Base-by-base conservation (phyloP, 2,329 filamentous ascomycete genomes). In the Beauveria bassiana region DNA sequence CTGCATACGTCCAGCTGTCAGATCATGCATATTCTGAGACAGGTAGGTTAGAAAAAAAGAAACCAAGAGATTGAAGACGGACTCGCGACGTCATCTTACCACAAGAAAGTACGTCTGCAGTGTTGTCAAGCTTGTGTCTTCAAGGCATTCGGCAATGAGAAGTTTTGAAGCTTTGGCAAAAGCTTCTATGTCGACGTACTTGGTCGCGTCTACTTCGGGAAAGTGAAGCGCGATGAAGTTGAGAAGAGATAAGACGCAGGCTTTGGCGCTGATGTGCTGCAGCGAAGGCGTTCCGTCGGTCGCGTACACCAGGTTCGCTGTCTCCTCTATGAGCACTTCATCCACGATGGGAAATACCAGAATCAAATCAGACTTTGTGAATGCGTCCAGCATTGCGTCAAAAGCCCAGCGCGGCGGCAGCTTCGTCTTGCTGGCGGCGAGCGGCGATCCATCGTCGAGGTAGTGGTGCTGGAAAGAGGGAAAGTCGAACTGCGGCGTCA, bases 281-380 rank as follows among this genome's bases (percentile, higher is more conserved):
- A 71, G 45, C 7, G 68, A 63, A 9, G 63, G 38, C 3, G 62
- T 42, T 5, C 63, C 58, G 0, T 63, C 49, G 0, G 62, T 53
- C 1, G 72, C 64, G 63, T 84, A 84, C 0, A 80, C 82, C 0
- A 70, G 40, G 0, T 72, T 68, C 20, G 82, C 72, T 0, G 77
- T 82, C 2, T 77, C 70, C 14, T 69, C 64, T 61, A 84, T 84
- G 0, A 84, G 66, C 0, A 74, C 70, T 0, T 67, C 63, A 60
- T 85, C 80, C 2, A 83, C 65, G 1, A 81, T 38, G 0, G 82
- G 82, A 43, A 84, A 83, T 0, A 79, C 68, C 0, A 77, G 71
- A 10, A 73, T 72, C 61, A 81, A 72, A 1, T 77, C 66, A 0
- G 73, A 75, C 0, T 65, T 61, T 0, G 64, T 51, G 43, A 69